Evolutionary conservation across 306 rosid species (phyloP).

Genomic region (Dryas drummondii): DNA sequence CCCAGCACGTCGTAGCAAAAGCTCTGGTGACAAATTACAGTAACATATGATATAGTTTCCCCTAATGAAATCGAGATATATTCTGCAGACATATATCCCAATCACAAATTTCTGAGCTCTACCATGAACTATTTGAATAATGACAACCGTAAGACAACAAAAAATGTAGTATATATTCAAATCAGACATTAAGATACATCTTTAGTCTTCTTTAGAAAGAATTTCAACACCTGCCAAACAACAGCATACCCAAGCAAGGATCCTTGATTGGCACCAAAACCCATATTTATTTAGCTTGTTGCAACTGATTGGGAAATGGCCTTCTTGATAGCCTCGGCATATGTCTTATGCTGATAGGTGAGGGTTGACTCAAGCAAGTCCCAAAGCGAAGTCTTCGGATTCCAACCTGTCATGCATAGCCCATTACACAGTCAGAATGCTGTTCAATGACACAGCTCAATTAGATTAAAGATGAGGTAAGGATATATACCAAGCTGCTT

Average conservation of each 20-base stretch:
- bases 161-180: slow-evolving; percentile 36
- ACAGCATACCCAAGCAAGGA: slow-evolving; percentile 34
- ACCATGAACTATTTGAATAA: slow-evolving; percentile 34
- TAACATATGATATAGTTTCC: slow-evolving; percentile 16
- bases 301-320: slow-evolving; percentile 62
- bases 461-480: background rate
- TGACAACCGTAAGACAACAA: slow-evolving; percentile 15
- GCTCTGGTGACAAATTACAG: slow-evolving; percentile 36
- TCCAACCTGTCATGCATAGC: slow-evolving; percentile 59
- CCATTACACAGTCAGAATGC: background rate
- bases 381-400: slow-evolving; percentile 88
- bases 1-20: slow-evolving; percentile 35
- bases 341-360: slow-evolving; percentile 90
- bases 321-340: slow-evolving; percentile 79
- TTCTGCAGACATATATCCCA: slow-evolving; percentile 29
- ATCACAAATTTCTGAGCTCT: slow-evolving; percentile 25
- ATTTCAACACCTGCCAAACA: slow-evolving; percentile 28
- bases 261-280: slow-evolving; percentile 22
- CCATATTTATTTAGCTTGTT: slow-evolving; percentile 41
- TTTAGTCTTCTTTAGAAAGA: slow-evolving; percentile 27
- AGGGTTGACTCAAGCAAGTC: slow-evolving; percentile 91
- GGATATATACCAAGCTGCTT: slow-evolving; percentile 69
- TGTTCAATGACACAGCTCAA: background rate
- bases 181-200: slow-evolving; percentile 29
- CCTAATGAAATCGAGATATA: slow-evolving; percentile 19